These are phyloP conservation scores for Meyerozyma sp. DNA, from an alignment of 1,139 yeast genomes.

Conservation along the genomic window DNA sequence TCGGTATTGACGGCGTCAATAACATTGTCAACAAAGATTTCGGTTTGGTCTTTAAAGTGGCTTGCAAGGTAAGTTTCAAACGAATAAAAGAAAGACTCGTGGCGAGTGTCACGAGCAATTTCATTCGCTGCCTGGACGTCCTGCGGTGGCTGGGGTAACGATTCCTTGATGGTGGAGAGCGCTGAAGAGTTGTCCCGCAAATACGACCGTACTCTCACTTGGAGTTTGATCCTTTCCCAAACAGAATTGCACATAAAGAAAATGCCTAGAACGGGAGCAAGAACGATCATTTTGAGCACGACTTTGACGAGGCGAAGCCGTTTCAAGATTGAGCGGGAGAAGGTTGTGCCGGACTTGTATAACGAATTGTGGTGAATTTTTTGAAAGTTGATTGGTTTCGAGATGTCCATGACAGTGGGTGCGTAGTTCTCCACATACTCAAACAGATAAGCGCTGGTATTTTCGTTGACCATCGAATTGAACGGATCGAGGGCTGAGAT, in stretches of 20 bases:
- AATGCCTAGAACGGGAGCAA: slow-evolving; percentile 50
- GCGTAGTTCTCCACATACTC: slow-evolving; percentile 46
- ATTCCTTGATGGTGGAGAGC: slow-evolving; percentile 3
- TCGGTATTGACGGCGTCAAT: slow-evolving; percentile 48
- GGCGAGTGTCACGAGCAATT: slow-evolving; percentile 4
- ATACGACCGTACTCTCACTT: slow-evolving; percentile 26
- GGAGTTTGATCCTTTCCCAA: slow-evolving; percentile 34
- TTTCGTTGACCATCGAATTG: slow-evolving; percentile 32
- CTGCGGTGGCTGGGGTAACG: not conserved
- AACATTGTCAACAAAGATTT: slow-evolving; percentile 53
- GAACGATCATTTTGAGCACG: slow-evolving; percentile 33
- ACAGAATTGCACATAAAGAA: slow-evolving; percentile 43
- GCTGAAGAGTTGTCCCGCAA: slow-evolving; percentile 20
- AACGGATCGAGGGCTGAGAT: slow-evolving; percentile 65
- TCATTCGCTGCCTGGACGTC: not conserved
- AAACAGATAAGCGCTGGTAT: slow-evolving; percentile 35
- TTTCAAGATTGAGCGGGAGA: slow-evolving; percentile 15
- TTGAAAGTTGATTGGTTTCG: slow-evolving; percentile 23
- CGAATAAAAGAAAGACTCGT: slow-evolving; percentile 8
- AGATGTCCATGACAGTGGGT: slow-evolving; percentile 48
- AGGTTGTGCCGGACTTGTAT: not conserved
- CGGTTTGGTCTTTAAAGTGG: slow-evolving; percentile 49
- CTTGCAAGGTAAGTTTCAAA: slow-evolving; percentile 13
- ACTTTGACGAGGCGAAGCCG: slow-evolving; percentile 45
- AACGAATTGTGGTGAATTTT: slow-evolving; percentile 1